Percentiles rank a stretch among this genome's conserved stretches.
Conservation (phyloP, 768 basidiomycete genomes). For the Leccinum imitatum region DNA sequence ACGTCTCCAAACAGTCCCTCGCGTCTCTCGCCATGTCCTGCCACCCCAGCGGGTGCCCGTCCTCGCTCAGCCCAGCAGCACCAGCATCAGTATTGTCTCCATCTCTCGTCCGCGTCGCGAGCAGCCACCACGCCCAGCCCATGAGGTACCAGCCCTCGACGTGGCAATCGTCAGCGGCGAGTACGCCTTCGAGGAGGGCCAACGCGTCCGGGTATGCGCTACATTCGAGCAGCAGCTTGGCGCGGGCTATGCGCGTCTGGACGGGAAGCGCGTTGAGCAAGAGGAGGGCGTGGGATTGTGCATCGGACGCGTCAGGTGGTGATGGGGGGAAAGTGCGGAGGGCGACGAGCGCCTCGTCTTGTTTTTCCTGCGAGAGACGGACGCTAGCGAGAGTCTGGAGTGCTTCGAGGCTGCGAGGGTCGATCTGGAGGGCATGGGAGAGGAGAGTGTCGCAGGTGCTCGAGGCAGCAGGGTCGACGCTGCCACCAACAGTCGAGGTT, state of each 20-base stretch:
- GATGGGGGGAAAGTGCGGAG: too few species aligned
- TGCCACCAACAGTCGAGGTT: constrained; percentile 38
- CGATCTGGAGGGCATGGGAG: constrained; percentile 65
- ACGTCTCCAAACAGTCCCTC: constrained; percentile 80
- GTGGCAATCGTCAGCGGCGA: constrained; percentile 79
- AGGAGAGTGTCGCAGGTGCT: constrained; percentile 83
- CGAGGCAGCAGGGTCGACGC: constrained; percentile 81
- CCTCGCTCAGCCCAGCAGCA: constrained; percentile 33
- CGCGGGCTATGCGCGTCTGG: constrained; percentile 66
- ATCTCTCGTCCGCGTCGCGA: constrained; percentile 70
- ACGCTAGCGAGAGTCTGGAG: constrained; percentile 82
- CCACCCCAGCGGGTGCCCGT: constrained; percentile 53
- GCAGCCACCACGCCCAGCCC: constrained; percentile 90
- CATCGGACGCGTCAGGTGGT: too few species aligned
- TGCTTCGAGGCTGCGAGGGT: constrained; percentile 76
- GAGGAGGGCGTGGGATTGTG: not conserved
- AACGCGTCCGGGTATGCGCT: constrained; percentile 69
- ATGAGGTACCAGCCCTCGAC: constrained; percentile 94
- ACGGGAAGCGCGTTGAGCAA: constrained; percentile 49
- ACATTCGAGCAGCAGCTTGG: constrained; percentile 83
- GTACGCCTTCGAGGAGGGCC: constrained; percentile 72
- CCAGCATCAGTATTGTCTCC: constrained; percentile 39
- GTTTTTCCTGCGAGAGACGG: constrained; percentile 81
- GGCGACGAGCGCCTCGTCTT: constrained; percentile 38
- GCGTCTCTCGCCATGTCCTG: constrained; percentile 73